phyloP scores from a whole-genome alignment of 441 rosid species.

The Adansonia gregorii region DNA sequence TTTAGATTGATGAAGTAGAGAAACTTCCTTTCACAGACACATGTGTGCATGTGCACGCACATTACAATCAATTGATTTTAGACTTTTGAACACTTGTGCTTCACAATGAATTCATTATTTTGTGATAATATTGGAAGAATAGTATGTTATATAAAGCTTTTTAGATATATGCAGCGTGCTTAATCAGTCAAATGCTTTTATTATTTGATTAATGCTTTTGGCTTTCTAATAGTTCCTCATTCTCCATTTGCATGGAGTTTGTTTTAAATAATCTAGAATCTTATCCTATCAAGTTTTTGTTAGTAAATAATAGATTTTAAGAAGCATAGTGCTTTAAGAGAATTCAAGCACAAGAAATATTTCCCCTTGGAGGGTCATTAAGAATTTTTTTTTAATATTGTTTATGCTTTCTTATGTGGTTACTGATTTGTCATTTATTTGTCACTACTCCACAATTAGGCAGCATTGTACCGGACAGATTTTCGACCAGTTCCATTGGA shows the following conservation, averaged over 20 bases:
- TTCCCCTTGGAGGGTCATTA: slow-evolving; percentile 14
- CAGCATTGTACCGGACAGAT: slow-evolving; percentile 91
- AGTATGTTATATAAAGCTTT: not conserved
- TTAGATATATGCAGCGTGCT: not conserved
- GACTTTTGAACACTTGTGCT: not conserved
- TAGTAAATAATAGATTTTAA: slow-evolving; percentile 8
- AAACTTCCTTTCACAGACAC: not conserved
- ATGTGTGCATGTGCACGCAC: not conserved
- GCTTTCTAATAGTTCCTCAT: not conserved
- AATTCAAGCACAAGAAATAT: slow-evolving; percentile 14
- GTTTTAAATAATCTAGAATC: not conserved
- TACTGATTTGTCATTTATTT: slow-evolving; percentile 19
- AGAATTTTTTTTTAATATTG: not conserved
- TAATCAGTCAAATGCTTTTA: slow-evolving; percentile 10
- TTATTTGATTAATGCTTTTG: not conserved
- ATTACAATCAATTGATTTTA: slow-evolving; percentile 9
- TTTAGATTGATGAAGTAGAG: not conserved
- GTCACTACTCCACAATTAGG: slow-evolving; percentile 52
- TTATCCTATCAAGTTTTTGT: slow-evolving; percentile 17
- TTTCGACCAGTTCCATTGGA: slow-evolving; percentile 97
- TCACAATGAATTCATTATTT: not conserved
- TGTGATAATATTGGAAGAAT: slow-evolving; percentile 5
- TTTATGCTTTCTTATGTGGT: slow-evolving; percentile 15
- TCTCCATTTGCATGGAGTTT: not conserved
- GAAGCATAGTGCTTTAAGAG: slow-evolving; percentile 21